Evolutionary conservation across 345 rosid genomes (phyloP), one percentile per base, ranked within the genome.

Genomic region (Melaleuca alternifolia): DNA sequence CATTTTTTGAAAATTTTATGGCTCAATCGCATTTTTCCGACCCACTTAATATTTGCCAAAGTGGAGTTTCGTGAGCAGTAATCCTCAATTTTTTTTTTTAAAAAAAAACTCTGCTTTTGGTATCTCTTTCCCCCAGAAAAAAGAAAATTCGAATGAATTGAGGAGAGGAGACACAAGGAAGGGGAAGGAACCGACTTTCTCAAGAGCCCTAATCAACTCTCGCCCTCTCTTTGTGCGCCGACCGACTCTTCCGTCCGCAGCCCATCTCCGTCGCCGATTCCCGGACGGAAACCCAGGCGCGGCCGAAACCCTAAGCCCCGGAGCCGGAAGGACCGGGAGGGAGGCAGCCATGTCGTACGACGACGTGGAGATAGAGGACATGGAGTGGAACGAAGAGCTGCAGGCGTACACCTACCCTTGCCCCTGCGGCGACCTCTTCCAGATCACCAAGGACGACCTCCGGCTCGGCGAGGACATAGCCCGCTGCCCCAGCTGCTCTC

Each of bases 331-430:
- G 54, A 28, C 51, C 20, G 10, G 10, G 16, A 46, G 54, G 2
- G 20, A 10, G 11, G 50, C 62, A 86, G 65, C 86, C 88, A 97
- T 96, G 99, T 97, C 99, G 56, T 97, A 96, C 94, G 99, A 97
- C 92, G 99, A 97, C 62, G 98, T 97, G 37, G 99, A 96, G 94
- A 97, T 97, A 86, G 99, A 97, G 61, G 99, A 97, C 81, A 95
- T 97, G 99, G 95, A 95, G 88, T 96, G 99, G 99, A 96, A 89
- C 89, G 95, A 94, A 85, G 96, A 95, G 92, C 85, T 96, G 26
- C 90, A 93, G 86, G 93, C 95, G 48, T 96, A 91, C 89, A 97
- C 98, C 41, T 96, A 95, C 85, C 99, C 99, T 3, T 97, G 99
- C 61, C 99, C 99, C 18, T 97, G 99, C 91, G 99, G 99, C 41